phyloP scores from a whole-genome alignment of 768 basidiomycete species.

The Holtermannia corniformis region DNA sequence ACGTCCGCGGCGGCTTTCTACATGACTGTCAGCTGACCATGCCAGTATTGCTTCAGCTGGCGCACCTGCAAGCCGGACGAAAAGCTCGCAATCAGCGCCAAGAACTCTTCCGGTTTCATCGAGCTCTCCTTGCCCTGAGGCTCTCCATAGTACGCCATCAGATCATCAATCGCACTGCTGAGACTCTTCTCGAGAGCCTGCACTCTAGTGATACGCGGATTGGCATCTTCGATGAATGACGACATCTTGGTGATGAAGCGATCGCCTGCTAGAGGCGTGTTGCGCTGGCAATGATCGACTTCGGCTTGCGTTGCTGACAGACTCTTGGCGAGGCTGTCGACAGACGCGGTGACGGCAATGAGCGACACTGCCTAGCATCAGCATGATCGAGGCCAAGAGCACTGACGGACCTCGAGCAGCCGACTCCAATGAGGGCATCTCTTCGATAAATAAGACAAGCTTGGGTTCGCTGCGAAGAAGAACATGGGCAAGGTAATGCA shows the following conservation, averaged over 20 bases:
- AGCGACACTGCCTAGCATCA: constrained; percentile 54
- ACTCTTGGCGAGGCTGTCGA: constrained; percentile 53
- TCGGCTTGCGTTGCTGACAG: constrained; percentile 54
- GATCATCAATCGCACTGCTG: constrained; percentile 52
- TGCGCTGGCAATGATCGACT: constrained; percentile 45
- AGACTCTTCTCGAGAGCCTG: constrained; percentile 53
- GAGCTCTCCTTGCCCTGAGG: constrained; percentile 45
- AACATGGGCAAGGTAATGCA: constrained; percentile 77
- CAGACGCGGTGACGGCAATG: constrained; percentile 53
- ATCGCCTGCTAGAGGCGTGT: constrained; percentile 46
- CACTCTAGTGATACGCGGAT: constrained; percentile 55
- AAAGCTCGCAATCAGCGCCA: constrained; percentile 40
- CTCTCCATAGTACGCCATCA: constrained; percentile 72
- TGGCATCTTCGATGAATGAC: constrained; percentile 50
- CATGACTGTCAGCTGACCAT: background rate
- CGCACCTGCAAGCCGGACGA: constrained; percentile 17
- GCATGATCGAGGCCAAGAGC: background rate
- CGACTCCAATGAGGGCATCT: constrained; percentile 68
- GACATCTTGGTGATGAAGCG: constrained; percentile 48
- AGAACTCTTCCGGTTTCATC: constrained; percentile 69
- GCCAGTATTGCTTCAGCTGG: no score
- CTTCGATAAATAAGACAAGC: constrained; percentile 64
- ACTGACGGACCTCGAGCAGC: constrained; percentile 60
- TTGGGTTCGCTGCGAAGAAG: constrained; percentile 59
- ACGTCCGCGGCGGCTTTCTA: constrained; percentile 33